Conservation (phyloP, 2,329 filamentous ascomycete genomes). For the Phyllosticta paracitricarpa region DNA sequence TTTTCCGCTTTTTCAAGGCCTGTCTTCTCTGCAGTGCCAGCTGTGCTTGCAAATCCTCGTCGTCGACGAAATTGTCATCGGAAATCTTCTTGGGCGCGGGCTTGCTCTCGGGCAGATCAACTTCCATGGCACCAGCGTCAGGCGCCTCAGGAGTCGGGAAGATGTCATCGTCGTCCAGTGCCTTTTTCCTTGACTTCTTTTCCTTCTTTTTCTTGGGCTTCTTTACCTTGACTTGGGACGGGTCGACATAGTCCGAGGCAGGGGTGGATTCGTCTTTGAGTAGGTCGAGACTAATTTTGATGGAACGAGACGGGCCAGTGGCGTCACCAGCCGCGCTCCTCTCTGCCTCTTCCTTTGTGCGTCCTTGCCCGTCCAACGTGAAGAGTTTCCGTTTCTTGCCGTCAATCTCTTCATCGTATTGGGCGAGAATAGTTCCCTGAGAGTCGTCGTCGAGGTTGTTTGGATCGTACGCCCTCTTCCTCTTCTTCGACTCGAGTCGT, state of each 20-base stretch:
- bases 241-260: conserved; percentile 78
- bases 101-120: conserved; percentile 44
- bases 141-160: conserved; percentile 26
- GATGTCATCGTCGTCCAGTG: conserved; percentile 51
- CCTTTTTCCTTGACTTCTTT: conserved; percentile 63
- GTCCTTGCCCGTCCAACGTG: conserved; percentile 71
- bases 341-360: conserved; percentile 50
- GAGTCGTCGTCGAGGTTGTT: conserved; percentile 59
- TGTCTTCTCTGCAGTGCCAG: conserved; percentile 73
- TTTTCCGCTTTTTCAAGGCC: conserved; percentile 87
- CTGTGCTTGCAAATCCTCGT: conserved; percentile 83
- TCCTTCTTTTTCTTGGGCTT: conserved; percentile 81
- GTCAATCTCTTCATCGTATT: conserved; percentile 92
- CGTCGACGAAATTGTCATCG: conserved; percentile 68
- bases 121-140: conserved; percentile 56
- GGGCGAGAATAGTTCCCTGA: conserved; percentile 61
- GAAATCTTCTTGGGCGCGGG: conserved; percentile 45
- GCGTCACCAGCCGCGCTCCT: conserved; percentile 45
- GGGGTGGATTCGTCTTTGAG: conserved; percentile 49
- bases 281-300: conserved; percentile 70
- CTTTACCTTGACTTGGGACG: conserved; percentile 81
- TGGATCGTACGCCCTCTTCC: conserved; percentile 80
- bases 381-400: conserved; percentile 85
- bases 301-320: conserved; percentile 49
- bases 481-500: conserved; percentile 78